Conservation (phyloP, 495 filamentous ascomycete genomes). For the Sphaerosporella brunnea region DNA sequence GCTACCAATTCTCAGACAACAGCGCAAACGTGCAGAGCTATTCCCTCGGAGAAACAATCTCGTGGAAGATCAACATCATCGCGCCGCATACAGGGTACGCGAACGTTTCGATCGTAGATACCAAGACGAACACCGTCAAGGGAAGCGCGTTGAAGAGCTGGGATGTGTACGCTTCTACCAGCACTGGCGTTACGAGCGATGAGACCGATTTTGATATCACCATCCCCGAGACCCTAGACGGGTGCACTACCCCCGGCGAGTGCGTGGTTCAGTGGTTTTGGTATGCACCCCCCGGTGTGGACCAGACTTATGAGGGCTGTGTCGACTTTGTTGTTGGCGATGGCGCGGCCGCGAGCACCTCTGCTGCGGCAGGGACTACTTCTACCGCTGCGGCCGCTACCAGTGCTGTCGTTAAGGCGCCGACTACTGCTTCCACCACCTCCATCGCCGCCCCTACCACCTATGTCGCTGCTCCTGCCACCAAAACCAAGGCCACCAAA, state of each 20-base stretch:
- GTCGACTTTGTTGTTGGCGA: constrained; percentile 45
- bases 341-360: constrained; percentile 12
- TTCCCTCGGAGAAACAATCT: constrained; percentile 40
- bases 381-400: constrained; percentile 6
- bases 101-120: constrained; percentile 54
- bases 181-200: constrained; percentile 34
- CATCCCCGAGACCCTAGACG: constrained; percentile 40
- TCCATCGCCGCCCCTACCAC: neutral
- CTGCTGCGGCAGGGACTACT: constrained; percentile 1
- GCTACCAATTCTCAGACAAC: constrained; percentile 56
- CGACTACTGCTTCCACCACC: constrained; percentile 7
- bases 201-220: constrained; percentile 48
- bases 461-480: neutral
- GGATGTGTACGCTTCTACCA: constrained; percentile 38
- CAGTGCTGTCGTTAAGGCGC: neutral
- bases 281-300: constrained; percentile 41
- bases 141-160: constrained; percentile 38
- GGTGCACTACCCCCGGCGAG: constrained; percentile 38
- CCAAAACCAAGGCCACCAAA: constrained; percentile 7
- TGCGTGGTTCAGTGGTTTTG: constrained; percentile 51
- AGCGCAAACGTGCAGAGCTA: constrained; percentile 44
- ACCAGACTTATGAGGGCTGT: constrained; percentile 59
- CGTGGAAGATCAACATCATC: constrained; percentile 38
- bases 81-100: constrained; percentile 49
- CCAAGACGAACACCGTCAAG: constrained; percentile 41